Evolutionary conservation across 192 early-diverging fungal species (phyloP), one percentile per base, ranked within the genome.

Genomic region (Linnemannia zychae): DNA sequence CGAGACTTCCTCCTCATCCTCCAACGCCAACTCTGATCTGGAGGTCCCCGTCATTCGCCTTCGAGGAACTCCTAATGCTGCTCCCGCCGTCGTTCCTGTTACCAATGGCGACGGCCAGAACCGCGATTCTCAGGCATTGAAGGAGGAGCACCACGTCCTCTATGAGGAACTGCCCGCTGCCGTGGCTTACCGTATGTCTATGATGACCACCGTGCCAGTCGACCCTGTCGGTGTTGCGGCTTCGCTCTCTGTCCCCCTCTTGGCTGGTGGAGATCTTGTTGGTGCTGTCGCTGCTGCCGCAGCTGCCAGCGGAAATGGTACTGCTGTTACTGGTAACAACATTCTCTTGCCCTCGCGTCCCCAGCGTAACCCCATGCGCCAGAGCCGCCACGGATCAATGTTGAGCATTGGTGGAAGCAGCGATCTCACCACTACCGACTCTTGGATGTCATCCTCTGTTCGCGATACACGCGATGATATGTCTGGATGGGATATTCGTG

Each of bases 391-490:
- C 3, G 83, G 77, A 33, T 85, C 83, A 1, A 76, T 85, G 47
- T 37, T 85, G 24, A 85, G 77, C 52, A 53, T 83, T 50, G 77
- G 69, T 3, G 80, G 80, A 50, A 70, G 71, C 49, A 79, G 77
- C 20, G 83, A 79, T 37, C 57, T 85, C 38, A 85, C 83, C 22
- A 34, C 65, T 16, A 63, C 72, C 5, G 83, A 85, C 20, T 79
- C 83, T n/a, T 85, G 83, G 83, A 57, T 66, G 24, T 79, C 83
- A 5, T 66, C 50, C 33, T 85, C 83, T 0, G 72, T 67, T 38
- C 74, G 83, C 18, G 75, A 85, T 44, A 85, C 83, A 17, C 83
- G 83, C 7, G 83, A 85, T 50, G 83, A 85, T 65, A 22, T 85
- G 57, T 79, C 83, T 11, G 83, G 83, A 24, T 85, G 83, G 83